Base-by-base conservation (phyloP, 345 rosid genomes). In the Eucalyptus cladocalyx region DNA sequence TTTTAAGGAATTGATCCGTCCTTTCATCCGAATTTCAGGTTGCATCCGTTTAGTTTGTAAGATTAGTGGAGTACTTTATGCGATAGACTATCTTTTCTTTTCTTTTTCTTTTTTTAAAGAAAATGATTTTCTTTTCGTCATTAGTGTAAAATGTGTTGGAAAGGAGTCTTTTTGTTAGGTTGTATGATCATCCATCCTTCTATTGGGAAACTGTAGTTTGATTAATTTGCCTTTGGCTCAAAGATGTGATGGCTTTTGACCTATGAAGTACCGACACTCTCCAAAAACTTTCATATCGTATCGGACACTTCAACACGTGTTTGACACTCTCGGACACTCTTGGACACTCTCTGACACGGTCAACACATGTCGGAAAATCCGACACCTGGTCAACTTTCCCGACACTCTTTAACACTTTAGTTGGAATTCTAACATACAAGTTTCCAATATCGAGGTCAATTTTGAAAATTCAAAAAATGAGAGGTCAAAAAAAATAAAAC, bases 351-450 rank as follows among this genome's bases (percentile, higher is more conserved):
- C 3, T 0, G 1, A 50, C 19, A 50, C 19, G 19, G 2, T 50
- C 3, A 50, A 50, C 19, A 16, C 0, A 8, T 50, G 19, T 50
- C 0, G 2, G 0, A 50, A 50, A 16, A 50, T 50, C 1, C 3
- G 1, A 2, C 1, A 50, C 2, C 0, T 50, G 0, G 19, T 50
- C 8, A 50, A 50, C 53, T 50, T 50, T 50, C 19, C 0, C 3
- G 0, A 50, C 0, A 50, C 19, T 16, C 0, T 50, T 50, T 0
- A 3, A 50, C 7, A 50, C 53, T 50, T 19, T 0, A 50, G 3
- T 50, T 0, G 8, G 53, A 50, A 50, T 50, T 50, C 2, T 50
- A 2, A 50, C 0, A 50, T 50, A 16, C 19, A 2, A 50, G 19
- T 50, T 50, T 50, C 0, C 0, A 50, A 50, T 50, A 50, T 50